phyloP scores from a whole-genome alignment of 2,329 filamentous ascomycete species.

The Karstenula rhodostoma region DNA sequence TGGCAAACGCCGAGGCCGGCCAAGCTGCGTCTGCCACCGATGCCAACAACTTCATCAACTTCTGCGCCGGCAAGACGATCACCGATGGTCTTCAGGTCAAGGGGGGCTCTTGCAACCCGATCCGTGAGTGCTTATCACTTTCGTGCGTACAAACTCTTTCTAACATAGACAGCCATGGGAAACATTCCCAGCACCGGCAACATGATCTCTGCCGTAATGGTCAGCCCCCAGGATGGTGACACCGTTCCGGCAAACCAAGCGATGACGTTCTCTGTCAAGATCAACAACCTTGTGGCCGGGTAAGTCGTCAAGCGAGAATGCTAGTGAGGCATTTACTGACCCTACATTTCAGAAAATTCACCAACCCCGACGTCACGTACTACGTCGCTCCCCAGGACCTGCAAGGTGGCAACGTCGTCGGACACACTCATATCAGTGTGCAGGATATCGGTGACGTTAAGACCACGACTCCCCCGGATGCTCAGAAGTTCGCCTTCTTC shows the following conservation, averaged over 20 bases:
- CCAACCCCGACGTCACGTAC: conserved; percentile 63
- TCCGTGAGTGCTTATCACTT: conserved; percentile 48
- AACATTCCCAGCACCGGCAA: conserved; percentile 59
- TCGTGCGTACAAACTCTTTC: background rate
- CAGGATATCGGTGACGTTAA: conserved; percentile 57
- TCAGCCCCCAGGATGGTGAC: conserved; percentile 54
- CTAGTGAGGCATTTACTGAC: background rate
- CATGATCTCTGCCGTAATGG: conserved; percentile 66
- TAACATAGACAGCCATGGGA: conserved; percentile 58
- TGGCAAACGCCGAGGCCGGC: conserved; percentile 49
- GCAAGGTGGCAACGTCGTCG: conserved; percentile 51
- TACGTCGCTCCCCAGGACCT: conserved; percentile 64
- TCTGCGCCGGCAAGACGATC: conserved; percentile 62
- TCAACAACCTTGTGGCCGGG: conserved; percentile 60
- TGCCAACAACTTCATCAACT: conserved; percentile 66
- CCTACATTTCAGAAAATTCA: conserved; percentile 50
- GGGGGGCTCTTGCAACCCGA: conserved; percentile 64
- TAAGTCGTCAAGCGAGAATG: background rate
- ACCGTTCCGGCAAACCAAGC: conserved; percentile 50
- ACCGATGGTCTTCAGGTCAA: conserved; percentile 64
- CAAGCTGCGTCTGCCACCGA: conserved; percentile 56
- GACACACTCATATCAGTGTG: conserved; percentile 62
- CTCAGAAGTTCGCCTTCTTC: conserved; percentile 63
- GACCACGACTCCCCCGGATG: conserved; percentile 47
- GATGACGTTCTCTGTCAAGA: conserved; percentile 60